These are phyloP conservation scores for Starmera caribaea DNA, from an alignment of 805 yeast species.

Conservation along the genomic window DNA sequence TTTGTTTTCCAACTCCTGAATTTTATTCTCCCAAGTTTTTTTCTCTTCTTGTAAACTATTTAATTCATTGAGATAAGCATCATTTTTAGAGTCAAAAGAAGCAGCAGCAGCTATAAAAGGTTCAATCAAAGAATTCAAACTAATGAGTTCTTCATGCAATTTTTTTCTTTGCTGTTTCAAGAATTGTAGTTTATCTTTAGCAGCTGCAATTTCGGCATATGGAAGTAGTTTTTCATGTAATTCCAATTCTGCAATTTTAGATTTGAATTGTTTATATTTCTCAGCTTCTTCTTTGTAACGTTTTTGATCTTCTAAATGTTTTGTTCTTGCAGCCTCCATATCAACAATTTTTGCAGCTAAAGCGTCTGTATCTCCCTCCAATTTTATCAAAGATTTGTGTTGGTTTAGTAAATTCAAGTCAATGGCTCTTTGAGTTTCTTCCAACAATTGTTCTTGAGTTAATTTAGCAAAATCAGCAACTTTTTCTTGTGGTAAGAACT, in stretches of 20 bases:
- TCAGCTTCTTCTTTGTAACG: slow-evolving; percentile 38
- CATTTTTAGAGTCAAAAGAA: slow-evolving; percentile 16
- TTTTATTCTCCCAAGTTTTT: slow-evolving; percentile 22
- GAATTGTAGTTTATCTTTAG: slow-evolving; percentile 10
- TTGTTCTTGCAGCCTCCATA: slow-evolving; percentile 20
- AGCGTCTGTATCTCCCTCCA: slow-evolving; percentile 35
- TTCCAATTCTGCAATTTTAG: slow-evolving; percentile 35
- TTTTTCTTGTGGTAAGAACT: slow-evolving; percentile 89
- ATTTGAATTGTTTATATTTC: slow-evolving; percentile 35
- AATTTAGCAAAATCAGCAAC: slow-evolving; percentile 87
- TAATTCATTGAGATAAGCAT: slow-evolving; percentile 19
- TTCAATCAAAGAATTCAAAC: slow-evolving; percentile 13
- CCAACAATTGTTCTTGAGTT: slow-evolving; percentile 61
- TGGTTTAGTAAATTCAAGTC: slow-evolving; percentile 47
- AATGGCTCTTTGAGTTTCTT: slow-evolving; percentile 75
- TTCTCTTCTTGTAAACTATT: slow-evolving; percentile 21
- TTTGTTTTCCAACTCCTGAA: slow-evolving; percentile 27
- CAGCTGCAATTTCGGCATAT: slow-evolving; percentile 36
- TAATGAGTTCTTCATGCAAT: slow-evolving; percentile 19
- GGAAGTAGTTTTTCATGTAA: slow-evolving; percentile 38
- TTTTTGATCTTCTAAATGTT: slow-evolving; percentile 24
- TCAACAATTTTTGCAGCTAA: slow-evolving; percentile 27
- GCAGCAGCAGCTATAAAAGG: slow-evolving; percentile 14
- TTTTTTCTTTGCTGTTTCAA: slow-evolving; percentile 18
- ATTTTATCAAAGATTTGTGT: slow-evolving; percentile 46